A percentile compares a stretch with the other conserved stretches of the same genome.
phyloP scores from a whole-genome alignment of 2,329 filamentous ascomycete genomes.

The Alternaria incomplexa region DNA sequence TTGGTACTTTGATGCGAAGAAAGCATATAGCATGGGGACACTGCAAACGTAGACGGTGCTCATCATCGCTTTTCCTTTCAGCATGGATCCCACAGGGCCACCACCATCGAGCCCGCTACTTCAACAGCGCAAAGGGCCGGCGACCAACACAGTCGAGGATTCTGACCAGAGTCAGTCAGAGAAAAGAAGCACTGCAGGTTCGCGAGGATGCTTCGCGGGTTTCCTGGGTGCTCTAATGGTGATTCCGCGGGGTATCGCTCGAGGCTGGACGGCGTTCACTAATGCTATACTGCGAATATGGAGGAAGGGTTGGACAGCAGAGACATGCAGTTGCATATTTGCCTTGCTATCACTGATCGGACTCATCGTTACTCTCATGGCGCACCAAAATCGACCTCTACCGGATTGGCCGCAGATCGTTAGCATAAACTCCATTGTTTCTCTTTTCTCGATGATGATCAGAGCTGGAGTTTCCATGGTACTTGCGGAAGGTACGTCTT shows the following conservation, averaged over 20 bases:
- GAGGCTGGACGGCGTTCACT: not conserved
- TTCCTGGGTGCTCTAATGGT: not conserved
- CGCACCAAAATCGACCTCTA: slow-evolving; percentile 7
- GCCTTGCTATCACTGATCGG: slow-evolving; percentile 7
- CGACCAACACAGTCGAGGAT: not conserved
- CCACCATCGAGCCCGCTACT: not conserved
- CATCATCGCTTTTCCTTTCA: not conserved
- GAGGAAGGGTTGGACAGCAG: slow-evolving; percentile 8
- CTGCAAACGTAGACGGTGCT: not conserved
- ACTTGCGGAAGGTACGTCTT: slow-evolving; percentile 12
- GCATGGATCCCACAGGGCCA: not conserved
- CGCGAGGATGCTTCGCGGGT: not conserved
- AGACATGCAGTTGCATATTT: slow-evolving; percentile 10
- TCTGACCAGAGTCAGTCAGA: not conserved
- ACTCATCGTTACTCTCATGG: slow-evolving; percentile 7
- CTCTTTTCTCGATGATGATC: slow-evolving; percentile 13
- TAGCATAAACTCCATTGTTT: slow-evolving; percentile 15
- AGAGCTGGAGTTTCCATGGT: slow-evolving; percentile 9
- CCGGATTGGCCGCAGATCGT: slow-evolving; percentile 17
- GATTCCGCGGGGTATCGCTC: not conserved
- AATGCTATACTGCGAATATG: not conserved
- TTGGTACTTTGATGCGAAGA: not conserved
- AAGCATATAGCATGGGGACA: not conserved
- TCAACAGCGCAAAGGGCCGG: not conserved
- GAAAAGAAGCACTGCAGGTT: not conserved